These are phyloP conservation scores for Cucurbita pepo DNA, from an alignment of 306 rosid species.

Conservation along the genomic window DNA sequence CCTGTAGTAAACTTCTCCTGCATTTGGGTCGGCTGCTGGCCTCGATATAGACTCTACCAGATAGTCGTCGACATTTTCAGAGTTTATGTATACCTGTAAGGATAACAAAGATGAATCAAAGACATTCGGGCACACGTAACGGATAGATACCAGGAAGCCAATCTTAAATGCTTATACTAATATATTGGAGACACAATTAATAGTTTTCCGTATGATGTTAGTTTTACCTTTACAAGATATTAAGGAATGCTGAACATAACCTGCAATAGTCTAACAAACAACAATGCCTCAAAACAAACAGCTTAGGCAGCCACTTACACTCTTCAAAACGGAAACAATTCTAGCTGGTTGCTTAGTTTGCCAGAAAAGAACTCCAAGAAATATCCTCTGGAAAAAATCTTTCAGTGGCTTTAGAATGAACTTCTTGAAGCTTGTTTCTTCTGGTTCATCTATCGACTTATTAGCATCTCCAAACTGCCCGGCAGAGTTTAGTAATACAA, in stretches of 20 bases:
- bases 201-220: neutral
- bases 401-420: constrained; percentile 52
- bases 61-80: constrained; percentile 83
- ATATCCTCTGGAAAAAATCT: constrained; percentile 67
- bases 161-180: neutral
- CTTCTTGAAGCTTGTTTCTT: constrained; percentile 50
- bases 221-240: neutral
- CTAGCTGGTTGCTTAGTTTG: constrained; percentile 87
- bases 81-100: constrained; percentile 51
- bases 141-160: neutral
- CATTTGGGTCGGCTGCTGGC: constrained; percentile 87
- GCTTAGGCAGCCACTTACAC: constrained; percentile 33
- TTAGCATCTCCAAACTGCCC: constrained; percentile 71
- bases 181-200: neutral
- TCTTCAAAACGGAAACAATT: constrained; percentile 56
- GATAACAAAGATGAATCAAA: constrained; percentile 4
- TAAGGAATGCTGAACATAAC: neutral
- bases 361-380: constrained; percentile 86
- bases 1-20: constrained; percentile 93
- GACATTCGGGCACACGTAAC: neutral
- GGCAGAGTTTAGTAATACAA: constrained; percentile 71
- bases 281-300: neutral
- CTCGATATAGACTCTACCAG: constrained; percentile 73
- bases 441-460: constrained; percentile 25
- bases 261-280: neutral